Conservation (phyloP, 306 rosid genomes). For the Lagenaria siceraria region DNA sequence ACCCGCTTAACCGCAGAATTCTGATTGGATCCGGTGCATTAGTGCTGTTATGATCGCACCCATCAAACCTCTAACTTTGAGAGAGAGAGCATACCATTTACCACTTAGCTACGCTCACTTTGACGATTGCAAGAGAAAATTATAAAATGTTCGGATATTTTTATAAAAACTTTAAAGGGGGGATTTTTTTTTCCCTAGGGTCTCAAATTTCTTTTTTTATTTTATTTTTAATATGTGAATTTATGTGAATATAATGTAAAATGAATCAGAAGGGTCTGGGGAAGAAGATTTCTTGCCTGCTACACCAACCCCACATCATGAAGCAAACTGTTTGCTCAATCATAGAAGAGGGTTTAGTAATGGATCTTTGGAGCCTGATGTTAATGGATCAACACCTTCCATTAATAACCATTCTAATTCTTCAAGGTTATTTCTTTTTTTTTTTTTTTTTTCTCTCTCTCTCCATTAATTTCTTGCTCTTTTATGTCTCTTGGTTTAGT, state of each 20-base stretch:
- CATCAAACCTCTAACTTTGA: no score
- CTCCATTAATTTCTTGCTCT: not conserved
- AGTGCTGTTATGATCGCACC: no score
- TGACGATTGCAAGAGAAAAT: no score
- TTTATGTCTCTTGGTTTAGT: not conserved
- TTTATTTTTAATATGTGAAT: no score
- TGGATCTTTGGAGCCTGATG: conserved; percentile 32
- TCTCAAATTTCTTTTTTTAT: no score
- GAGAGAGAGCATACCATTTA: no score
- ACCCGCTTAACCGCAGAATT: no score
- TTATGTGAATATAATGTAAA: not conserved
- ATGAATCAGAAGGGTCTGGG: conserved; percentile 46
- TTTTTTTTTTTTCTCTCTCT: not conserved
- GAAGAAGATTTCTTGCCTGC: conserved; percentile 62
- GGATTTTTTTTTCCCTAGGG: no score
- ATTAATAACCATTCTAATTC: conserved; percentile 45
- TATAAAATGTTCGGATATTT: not conserved
- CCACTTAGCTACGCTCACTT: no score
- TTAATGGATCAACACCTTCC: conserved; percentile 33
- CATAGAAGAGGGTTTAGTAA: conserved; percentile 26
- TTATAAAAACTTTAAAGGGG: not conserved
- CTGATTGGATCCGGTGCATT: no score
- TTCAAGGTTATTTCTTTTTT: conserved; percentile 10
- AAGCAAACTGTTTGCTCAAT: conserved; percentile 27
- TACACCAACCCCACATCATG: conserved; percentile 29